Evolutionary conservation across 78 protist species (phyloP).

Genomic region (Speleostelium caveatum): DNA sequence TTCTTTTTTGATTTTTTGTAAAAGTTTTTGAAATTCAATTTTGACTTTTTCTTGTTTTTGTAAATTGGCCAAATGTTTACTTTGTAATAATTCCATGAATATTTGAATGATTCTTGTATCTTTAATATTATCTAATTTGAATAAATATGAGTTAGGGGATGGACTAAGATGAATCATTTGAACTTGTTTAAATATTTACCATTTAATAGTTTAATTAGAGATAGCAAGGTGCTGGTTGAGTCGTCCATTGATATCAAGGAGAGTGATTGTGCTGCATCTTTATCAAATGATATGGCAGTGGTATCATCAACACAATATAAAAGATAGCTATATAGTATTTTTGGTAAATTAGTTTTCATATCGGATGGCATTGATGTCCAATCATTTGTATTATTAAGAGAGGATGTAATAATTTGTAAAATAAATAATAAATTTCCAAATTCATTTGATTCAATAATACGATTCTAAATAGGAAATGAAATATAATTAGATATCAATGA

Average conservation of each 20-base stretch:
- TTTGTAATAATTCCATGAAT: not conserved
- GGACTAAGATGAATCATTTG: not conserved
- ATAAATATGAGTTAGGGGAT: not conserved
- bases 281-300: not conserved
- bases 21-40: not conserved
- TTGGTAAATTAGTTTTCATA: not conserved
- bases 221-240: not conserved
- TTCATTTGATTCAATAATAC: not conserved
- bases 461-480: not conserved
- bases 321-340: not conserved
- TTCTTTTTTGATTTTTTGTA: not conserved
- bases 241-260: not conserved
- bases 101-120: not conserved
- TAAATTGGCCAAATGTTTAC: not conserved
- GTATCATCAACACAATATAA: not conserved
- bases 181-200: not conserved
- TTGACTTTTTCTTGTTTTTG: not conserved
- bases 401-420: constrained; percentile 21
- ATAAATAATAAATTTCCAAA: not conserved
- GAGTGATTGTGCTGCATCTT: not conserved
- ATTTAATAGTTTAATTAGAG: not conserved
- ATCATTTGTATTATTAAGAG: not conserved
- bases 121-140: constrained; percentile 7
- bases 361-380: not conserved
- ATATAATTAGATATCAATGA: not conserved